Evolutionary conservation across 2,329 filamentous ascomycete species (phyloP).

Genomic region (Rutstroemia sp.): DNA sequence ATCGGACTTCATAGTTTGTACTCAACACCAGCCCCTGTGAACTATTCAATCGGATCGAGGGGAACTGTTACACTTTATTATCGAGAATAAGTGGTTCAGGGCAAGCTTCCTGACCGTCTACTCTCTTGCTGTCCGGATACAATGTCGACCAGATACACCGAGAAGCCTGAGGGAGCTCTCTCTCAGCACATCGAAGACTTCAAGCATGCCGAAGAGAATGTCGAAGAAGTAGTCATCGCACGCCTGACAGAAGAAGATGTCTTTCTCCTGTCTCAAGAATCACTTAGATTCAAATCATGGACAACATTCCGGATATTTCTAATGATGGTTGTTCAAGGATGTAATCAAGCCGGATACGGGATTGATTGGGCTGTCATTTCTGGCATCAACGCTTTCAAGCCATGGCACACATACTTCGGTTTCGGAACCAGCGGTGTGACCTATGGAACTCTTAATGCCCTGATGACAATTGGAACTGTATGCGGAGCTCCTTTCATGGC

Average conservation of each 20-base stretch:
- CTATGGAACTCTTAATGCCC: conserved; percentile 35
- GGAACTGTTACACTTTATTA: too few relatives aligned
- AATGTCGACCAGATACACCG: not conserved
- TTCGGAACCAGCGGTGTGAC: conserved; percentile 34
- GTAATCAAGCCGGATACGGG: conserved; percentile 35
- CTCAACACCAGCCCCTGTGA: too few relatives aligned
- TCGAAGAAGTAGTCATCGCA: conserved; percentile 39
- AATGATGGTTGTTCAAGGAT: conserved; percentile 39
- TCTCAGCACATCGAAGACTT: conserved; percentile 21
- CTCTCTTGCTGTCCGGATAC: too few relatives aligned
- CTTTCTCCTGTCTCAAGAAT: conserved; percentile 34
- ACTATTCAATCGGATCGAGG: too few relatives aligned
- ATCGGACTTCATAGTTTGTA: too few relatives aligned
- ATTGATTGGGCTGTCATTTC: conserved; percentile 43
- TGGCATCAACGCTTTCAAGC: conserved; percentile 36
- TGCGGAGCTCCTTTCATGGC: conserved; percentile 42
- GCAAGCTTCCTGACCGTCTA: too few relatives aligned
- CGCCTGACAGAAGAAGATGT: conserved; percentile 40
- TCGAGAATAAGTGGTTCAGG: too few relatives aligned
- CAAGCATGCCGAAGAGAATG: conserved; percentile 29
- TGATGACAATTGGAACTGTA: conserved; percentile 41
- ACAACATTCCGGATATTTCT: conserved; percentile 35
- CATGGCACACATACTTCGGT: conserved; percentile 38
- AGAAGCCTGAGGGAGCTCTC: not conserved
- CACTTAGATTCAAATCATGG: conserved; percentile 34